Evolutionary conservation across 1,284 basidiomycete species (phyloP).

Genomic region (Gastroboletus turbinatus): DNA sequence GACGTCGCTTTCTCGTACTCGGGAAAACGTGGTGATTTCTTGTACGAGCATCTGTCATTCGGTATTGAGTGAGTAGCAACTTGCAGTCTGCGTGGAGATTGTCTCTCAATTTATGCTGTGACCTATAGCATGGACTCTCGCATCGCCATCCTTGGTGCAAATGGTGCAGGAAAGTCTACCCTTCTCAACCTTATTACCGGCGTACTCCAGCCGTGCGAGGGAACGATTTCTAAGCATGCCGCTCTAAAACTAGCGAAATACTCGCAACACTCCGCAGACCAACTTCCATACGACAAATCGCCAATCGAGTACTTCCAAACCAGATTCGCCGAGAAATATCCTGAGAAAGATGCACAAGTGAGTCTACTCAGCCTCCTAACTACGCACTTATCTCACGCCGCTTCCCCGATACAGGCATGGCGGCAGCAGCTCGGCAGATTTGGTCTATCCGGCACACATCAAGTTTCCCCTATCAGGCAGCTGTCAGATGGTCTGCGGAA

Average conservation of each 20-base stretch:
- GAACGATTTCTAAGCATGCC: constrained; percentile 87
- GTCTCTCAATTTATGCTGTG: constrained; percentile 3
- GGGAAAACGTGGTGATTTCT: constrained; percentile 82
- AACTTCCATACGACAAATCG: constrained; percentile 90
- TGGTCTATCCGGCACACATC: constrained; percentile 92
- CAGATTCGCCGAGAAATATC: constrained; percentile 82
- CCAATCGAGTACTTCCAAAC: constrained; percentile 95
- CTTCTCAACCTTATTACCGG: constrained; percentile 94
- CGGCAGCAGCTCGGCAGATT: constrained; percentile 93
- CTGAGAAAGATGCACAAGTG: constrained; percentile 86
- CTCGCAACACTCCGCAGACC: constrained; percentile 98
- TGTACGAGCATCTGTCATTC: constrained; percentile 88
- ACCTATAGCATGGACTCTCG: constrained; percentile 85
- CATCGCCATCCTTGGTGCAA: constrained; percentile 96
- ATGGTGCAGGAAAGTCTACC: constrained; percentile 98
- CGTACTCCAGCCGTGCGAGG: constrained; percentile 77
- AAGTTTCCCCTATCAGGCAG: constrained; percentile 90
- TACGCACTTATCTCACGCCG: constrained; percentile 7
- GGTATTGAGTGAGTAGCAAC: constrained; percentile 85
- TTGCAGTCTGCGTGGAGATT: constrained; percentile 4
- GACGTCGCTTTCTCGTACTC: constrained; percentile 95
- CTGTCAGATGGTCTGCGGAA: constrained; percentile 96
- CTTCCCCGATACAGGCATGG: constrained; percentile 68
- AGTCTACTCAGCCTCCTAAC: constrained; percentile 13
- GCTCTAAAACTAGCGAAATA: constrained; percentile 95